Conservation (phyloP, 1,284 basidiomycete genomes). For the Cutaneotrichosporon sp. region DNA sequence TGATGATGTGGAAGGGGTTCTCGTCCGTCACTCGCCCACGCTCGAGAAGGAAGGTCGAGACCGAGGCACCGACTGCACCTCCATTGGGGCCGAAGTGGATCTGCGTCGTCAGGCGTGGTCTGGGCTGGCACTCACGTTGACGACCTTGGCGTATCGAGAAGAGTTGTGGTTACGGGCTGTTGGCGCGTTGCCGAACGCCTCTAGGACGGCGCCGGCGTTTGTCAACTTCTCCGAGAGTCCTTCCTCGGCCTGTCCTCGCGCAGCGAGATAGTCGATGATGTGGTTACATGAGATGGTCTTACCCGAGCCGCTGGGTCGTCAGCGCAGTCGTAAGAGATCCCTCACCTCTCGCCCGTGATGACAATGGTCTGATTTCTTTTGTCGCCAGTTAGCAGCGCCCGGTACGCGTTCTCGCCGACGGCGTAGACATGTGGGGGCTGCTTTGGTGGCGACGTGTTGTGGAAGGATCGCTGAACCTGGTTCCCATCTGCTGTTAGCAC, state of each 20-base stretch:
- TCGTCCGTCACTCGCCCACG: slow-evolving; percentile 23
- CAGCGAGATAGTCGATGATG: slow-evolving; percentile 24
- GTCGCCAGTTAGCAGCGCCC: slow-evolving; percentile 14
- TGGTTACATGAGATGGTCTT: slow-evolving; percentile 27
- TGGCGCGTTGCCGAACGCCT: slow-evolving; percentile 26
- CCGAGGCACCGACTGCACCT: slow-evolving; percentile 19
- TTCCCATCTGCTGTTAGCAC: slow-evolving; percentile 15
- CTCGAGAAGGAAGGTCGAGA: slow-evolving; percentile 27
- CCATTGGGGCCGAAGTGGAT: slow-evolving; percentile 19
- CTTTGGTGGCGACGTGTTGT: slow-evolving; percentile 15
- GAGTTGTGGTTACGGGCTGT: slow-evolving; percentile 27
- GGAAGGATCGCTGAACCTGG: slow-evolving; percentile 15
- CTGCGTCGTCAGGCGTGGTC: slow-evolving; percentile 8
- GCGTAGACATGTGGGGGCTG: slow-evolving; percentile 25
- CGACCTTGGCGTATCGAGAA: slow-evolving; percentile 26
- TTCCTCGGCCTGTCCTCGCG: slow-evolving; percentile 16
- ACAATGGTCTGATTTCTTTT: slow-evolving; percentile 24
- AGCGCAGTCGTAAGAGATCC: background rate
- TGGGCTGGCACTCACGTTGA: slow-evolving; percentile 15
- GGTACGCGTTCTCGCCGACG: slow-evolving; percentile 23
- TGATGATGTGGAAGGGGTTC: slow-evolving; percentile 26
- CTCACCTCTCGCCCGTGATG: slow-evolving; percentile 28
- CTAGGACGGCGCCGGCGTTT: slow-evolving; percentile 21
- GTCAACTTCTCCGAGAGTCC: slow-evolving; percentile 18
- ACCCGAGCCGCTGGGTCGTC: slow-evolving; percentile 20